Evolutionary conservation across 2,329 filamentous ascomycete genomes (phyloP), one percentile per base, ranked within the genome.

Genomic region (Talaromyces sp.): DNA sequence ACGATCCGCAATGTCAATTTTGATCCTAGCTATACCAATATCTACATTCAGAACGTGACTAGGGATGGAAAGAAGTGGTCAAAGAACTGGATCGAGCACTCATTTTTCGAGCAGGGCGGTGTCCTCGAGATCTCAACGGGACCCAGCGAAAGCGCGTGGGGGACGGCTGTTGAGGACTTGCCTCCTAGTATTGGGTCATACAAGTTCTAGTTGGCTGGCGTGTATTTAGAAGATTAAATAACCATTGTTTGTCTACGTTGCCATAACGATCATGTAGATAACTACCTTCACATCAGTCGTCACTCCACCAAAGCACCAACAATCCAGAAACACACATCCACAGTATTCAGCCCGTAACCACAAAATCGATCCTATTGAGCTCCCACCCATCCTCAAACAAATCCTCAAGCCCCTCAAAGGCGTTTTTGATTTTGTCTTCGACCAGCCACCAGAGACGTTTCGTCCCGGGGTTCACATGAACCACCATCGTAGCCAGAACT

Each of bases 71-170:
- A 78, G 66, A 69, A 75, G 0, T 89, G 86, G 65, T 83, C 78
- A 0, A 82, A 78, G 72, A 89, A 84, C 70, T 90, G 86, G 86
- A 75, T 89, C 22, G 80, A 82, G 61, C 87, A 90, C 71, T 81
- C 77, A 51, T 89, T 89, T 67, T 89, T 88, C 69, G 76, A 82
- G 0, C 80, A 88, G 22, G 87, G 87, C 0, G 84, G 82, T 19
- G 79, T 84, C 64, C 74, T 89, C 53, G 85, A 88, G 57, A 73
- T 89, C 55, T 82, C 78, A 1, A 73, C 89, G 2, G 86, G 86
- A 0, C 70, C 67, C 13, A 78, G 77, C 44, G 86, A 89, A 73
- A 88, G 86, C 68, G 88, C 85, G 67, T 89, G 87, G 87, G 87
- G 87, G 0, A 87, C 82, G 0, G 68, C 70, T 8, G 71, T 80